A percentile compares a stretch with the other conserved stretches of the same genome.
Evolutionary conservation across 495 filamentous ascomycete genomes (phyloP).

Genomic region (Penicillium goetzii): DNA sequence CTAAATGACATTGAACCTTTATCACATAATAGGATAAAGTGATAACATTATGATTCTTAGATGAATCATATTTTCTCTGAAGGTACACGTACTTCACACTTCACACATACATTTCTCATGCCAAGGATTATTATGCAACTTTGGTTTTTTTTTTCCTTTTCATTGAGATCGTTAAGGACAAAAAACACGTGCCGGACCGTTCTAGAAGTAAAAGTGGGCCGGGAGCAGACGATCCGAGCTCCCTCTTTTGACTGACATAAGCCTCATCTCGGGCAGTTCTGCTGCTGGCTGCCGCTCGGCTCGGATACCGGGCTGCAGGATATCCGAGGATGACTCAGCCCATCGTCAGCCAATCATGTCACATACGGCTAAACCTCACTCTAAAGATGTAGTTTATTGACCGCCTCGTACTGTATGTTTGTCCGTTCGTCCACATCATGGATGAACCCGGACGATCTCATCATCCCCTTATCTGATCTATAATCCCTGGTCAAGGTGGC

Average conservation of each 20-base stretch:
- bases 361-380: background rate
- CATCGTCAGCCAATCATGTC: background rate
- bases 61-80: background rate
- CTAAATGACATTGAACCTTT: too few relatives aligned
- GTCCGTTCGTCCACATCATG: background rate
- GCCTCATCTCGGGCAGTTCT: background rate
- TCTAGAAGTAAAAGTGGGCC: slow-evolving; percentile 16
- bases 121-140: background rate
- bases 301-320: slow-evolving; percentile 7
- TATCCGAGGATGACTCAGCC: slow-evolving; percentile 3
- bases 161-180: background rate
- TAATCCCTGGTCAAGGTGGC: background rate
- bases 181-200: slow-evolving; percentile 2
- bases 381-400: background rate
- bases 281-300: background rate
- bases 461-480: slow-evolving; percentile 5
- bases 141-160: background rate
- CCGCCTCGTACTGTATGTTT: background rate
- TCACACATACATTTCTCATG: background rate
- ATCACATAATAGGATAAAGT: background rate
- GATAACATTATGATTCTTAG: background rate
- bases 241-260: background rate
- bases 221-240: slow-evolving; percentile 11
- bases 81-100: background rate
- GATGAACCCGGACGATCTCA: slow-evolving; percentile 1